Base-by-base conservation (phyloP, 2,329 filamentous ascomycete genomes). In the Hypoxylon rubiginosum region DNA sequence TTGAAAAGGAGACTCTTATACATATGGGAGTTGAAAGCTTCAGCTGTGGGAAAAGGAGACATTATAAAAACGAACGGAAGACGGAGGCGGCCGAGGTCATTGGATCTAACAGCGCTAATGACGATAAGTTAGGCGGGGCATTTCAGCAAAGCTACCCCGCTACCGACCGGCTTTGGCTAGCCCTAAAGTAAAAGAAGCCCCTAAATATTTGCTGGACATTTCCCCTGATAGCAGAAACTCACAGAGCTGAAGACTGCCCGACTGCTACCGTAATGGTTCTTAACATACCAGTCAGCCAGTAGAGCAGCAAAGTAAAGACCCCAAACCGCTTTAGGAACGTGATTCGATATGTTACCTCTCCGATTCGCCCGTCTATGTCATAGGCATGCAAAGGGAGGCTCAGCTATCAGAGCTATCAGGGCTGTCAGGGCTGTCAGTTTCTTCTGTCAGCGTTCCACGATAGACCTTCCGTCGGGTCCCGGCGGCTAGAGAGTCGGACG, bases 351-450 rank as follows among this genome's bases (percentile, higher is more conserved):
- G 50, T 32, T 17, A 41, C 59, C 24, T 43, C n/a, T 64, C 67
- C 70, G 65, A 72, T 74, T 73, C 64, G 72, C 65, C 55, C 52
- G 49, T 24, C 46, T 64, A 52, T 64, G 59, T 62, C 58, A 55
- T 66, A 41, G 43, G 43, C 26, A 52, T 54, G 63, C 34, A 57
- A 64, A 69, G 64, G 56, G 63, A 41, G 50, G 41, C 55, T 56
- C 58, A 62, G 46, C 32, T 69, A 62, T 62, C 48, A 46, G 26
- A 11, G n/a, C n/a, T n/a, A n/a, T n/a, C n/a, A n/a, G n/a, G n/a
- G n/a, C n/a, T n/a, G n/a, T n/a, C n/a, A n/a, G n/a, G n/a, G 39
- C 13, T 19, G 17, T 19, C 6, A 43, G 19, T 51, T 52, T 58
- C 24, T 43, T 49, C 19, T 52, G 32, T 58, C 32, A 62, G 53